Percentiles rank a stretch among this genome's conserved stretches.
Conservation (phyloP, 441 rosid species). For the Aquilaria agallochum region DNA sequence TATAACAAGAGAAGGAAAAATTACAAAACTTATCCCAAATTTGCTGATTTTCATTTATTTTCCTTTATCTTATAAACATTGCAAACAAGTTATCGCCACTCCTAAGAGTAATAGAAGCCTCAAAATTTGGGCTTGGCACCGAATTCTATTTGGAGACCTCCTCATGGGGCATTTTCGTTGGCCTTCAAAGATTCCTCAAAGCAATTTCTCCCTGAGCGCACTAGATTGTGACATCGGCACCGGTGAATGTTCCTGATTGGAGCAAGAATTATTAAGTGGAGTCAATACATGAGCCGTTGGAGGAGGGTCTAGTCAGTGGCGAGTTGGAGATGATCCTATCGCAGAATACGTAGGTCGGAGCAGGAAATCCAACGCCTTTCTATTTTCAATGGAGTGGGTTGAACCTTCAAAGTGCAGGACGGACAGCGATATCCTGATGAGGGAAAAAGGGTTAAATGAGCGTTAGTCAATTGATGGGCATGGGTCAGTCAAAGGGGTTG, state of each 20-base stretch:
- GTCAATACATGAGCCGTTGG: conserved; percentile 57
- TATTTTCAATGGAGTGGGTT: conserved; percentile 60
- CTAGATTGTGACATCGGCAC: conserved; percentile 74
- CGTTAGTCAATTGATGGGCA: too few species aligned
- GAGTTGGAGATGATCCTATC: conserved; percentile 87
- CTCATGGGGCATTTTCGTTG: conserved; percentile 14
- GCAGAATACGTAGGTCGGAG: conserved; percentile 71
- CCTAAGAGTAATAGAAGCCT: conserved; percentile 17
- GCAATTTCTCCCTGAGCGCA: conserved; percentile 27
- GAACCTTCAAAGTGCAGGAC: conserved; percentile 78
- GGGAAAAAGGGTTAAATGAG: too few species aligned
- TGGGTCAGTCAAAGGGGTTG: too few species aligned
- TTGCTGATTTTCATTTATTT: too few species aligned
- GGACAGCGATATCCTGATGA: too few species aligned
- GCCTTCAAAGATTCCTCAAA: conserved; percentile 53
- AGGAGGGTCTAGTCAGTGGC: conserved; percentile 42
- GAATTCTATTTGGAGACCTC: conserved; percentile 45
- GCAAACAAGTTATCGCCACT: too few species aligned
- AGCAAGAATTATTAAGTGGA: conserved; percentile 76
- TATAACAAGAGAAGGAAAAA: too few species aligned
- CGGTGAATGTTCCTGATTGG: conserved; percentile 89
- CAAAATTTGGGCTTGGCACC: conserved; percentile 13
- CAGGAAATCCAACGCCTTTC: conserved; percentile 45
- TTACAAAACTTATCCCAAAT: too few species aligned
- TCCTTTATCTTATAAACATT: too few species aligned